Evolutionary conservation across 805 yeast species (phyloP), one percentile per base, ranked within the genome.

Genomic region (Barnettozyma populi): DNA sequence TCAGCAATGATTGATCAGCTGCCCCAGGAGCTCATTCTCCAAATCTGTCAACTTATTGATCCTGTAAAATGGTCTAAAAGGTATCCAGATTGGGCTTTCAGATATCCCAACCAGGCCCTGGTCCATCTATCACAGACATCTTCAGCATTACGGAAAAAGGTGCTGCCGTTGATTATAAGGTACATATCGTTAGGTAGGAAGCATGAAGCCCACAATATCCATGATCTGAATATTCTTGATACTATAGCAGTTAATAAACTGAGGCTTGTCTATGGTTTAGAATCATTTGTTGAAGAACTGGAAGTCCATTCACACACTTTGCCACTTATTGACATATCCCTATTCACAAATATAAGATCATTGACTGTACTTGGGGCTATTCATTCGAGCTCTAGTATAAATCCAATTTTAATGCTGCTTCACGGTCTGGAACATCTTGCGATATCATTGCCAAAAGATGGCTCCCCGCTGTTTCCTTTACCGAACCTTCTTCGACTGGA

Each of bases 331-430:
- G 32, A 39, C 5, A 7, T 27, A 4, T 13, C 14, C 4, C 1
- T 4, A 8, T 52, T 54, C 34, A 10, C 24, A 3, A 45, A 47
- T 20, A 10, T 54, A 9, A 41, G 21, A 20, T 55, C 60, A 4
- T 42, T 57, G 36, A 53, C 51, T 1, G 36, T 58, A 1, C 42
- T 58, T 1, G 60, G 59, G 4, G 32, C 47, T 2, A 23, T 49
- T 7, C 11, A 39, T 6, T 20, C 36, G 8, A 27, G 41, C 9
- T 11, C 25, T 8, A 14, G 14, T 4, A 14, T 45, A 5, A 21
- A 31, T 16, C 14, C 40, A 4, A 24, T 43, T 11, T 4, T 36
- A 8, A 25, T 13, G 2, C 13, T 35, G 7, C 36, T 18, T 9
- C 11, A 36, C 4, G 18, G 19, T 4, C 25, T 57, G 20, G 39